A percentile compares a stretch with the other conserved stretches of the same genome.
Conservation (phyloP, 1,284 basidiomycete genomes). For the Malassezia equina region DNA sequence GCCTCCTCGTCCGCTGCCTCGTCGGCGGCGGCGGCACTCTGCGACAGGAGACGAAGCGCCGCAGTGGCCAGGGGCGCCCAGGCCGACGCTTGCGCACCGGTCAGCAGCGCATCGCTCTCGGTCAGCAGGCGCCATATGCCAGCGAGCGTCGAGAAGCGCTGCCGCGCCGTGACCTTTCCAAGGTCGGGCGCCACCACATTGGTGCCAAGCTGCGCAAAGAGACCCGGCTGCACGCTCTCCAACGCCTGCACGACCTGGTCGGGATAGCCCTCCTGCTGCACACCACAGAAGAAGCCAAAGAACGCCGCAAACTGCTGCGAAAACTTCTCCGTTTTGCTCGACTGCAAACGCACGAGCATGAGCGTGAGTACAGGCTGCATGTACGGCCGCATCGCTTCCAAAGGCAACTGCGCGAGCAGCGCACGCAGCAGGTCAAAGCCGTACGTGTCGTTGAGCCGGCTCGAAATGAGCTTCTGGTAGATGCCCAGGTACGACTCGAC, state of each 20-base stretch:
- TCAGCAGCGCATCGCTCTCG: constrained; percentile 59
- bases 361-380: constrained; percentile 69
- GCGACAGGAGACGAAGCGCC: constrained; percentile 63
- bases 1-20: constrained; percentile 59
- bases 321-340: constrained; percentile 79
- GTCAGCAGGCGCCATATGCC: constrained; percentile 72
- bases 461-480: constrained; percentile 79
- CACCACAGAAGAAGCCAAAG: constrained; percentile 63
- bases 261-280: constrained; percentile 64
- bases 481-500: constrained; percentile 74
- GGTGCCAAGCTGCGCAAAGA: constrained; percentile 72
- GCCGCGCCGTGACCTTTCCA: constrained; percentile 66
- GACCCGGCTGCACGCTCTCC: constrained; percentile 71
- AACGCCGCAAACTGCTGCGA: constrained; percentile 74
- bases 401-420: constrained; percentile 62
- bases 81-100: constrained; percentile 51
- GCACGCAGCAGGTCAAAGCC: constrained; percentile 81
- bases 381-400: constrained; percentile 64
- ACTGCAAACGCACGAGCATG: constrained; percentile 72
- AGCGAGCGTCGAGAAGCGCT: constrained; percentile 73
- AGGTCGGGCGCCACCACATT: constrained; percentile 74
- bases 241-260: constrained; percentile 67
- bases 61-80: constrained; percentile 14
- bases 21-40: constrained; percentile 54
- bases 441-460: constrained; percentile 77